These are phyloP conservation scores for Chionographis japonica DNA, from an alignment of 106 monocot species.

Conservation along the genomic window DNA sequence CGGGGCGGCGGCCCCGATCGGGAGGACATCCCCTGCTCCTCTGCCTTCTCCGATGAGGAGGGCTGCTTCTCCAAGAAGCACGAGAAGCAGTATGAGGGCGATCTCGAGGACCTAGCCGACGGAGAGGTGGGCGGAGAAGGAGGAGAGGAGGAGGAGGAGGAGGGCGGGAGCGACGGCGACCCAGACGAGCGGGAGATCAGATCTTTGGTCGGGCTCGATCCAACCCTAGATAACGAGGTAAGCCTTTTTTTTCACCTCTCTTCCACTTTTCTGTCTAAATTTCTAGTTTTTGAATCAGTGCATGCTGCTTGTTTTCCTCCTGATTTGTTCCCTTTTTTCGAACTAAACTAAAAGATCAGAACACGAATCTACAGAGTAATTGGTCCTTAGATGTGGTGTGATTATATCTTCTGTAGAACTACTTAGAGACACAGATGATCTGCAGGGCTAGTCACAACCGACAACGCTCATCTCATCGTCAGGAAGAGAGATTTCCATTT, in stretches of 20 bases:
- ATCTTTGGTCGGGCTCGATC: conserved; percentile 40
- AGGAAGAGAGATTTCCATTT: too few relatives aligned
- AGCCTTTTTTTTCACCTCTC: background rate
- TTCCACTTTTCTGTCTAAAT: too few relatives aligned
- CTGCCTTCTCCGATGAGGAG: conserved; percentile 43
- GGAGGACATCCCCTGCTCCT: conserved; percentile 57
- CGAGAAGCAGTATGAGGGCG: conserved; percentile 21
- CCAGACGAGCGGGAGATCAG: conserved; percentile 57
- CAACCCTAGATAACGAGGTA: conserved; percentile 48
- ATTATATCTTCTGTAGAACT: too few relatives aligned
- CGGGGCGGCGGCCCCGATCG: conserved; percentile 40
- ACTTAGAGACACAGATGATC: too few relatives aligned
- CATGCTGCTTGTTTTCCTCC: too few relatives aligned
- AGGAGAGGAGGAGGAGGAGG: conserved; percentile 12
- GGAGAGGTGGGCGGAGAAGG: conserved; percentile 21
- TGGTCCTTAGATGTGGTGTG: too few relatives aligned
- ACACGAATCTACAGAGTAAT: too few relatives aligned
- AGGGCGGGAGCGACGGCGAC: conserved; percentile 5
- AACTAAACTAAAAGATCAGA: too few relatives aligned
- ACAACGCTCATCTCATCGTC: too few relatives aligned
- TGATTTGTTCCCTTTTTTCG: too few relatives aligned
- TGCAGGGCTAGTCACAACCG: too few relatives aligned
- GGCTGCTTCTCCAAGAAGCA: conserved; percentile 38
- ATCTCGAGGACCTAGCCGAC: conserved; percentile 25
- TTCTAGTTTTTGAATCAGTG: too few relatives aligned